These are phyloP conservation scores for Aphanomyces invadans DNA, from an alignment of 352 stramenopile species.

Conservation along the genomic window DNA sequence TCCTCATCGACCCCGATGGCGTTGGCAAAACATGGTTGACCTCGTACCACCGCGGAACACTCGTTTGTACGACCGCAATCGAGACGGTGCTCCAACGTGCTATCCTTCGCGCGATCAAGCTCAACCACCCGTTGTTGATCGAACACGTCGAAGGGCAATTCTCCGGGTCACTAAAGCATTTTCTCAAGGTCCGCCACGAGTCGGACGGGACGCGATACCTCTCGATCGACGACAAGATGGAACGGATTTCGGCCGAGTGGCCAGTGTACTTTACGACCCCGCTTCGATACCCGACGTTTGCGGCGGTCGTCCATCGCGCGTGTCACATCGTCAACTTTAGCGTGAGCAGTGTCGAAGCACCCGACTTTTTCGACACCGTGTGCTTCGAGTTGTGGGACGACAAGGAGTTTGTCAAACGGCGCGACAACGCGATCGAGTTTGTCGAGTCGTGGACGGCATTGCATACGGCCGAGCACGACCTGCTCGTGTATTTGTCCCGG, in stretches of 20 bases:
- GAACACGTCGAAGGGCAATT: slow-evolving; percentile 12
- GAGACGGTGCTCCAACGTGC: not conserved
- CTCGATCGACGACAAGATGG: not conserved
- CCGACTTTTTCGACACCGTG: not conserved
- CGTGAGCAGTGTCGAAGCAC: not conserved
- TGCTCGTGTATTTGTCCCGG: not conserved
- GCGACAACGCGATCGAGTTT: not conserved
- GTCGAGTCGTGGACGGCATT: not conserved
- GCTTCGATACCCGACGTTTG: not conserved
- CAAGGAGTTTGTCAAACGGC: not conserved
- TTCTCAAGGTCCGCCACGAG: not conserved
- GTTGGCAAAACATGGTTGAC: slow-evolving; percentile 8
- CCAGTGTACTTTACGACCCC: slow-evolving; percentile 1
- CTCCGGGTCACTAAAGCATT: not conserved
- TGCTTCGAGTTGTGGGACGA: slow-evolving; percentile 10
- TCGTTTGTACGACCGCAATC: not conserved
- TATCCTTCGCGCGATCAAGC: slow-evolving; percentile 4
- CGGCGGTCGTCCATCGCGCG: not conserved
- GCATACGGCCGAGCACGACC: not conserved
- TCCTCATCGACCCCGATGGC: slow-evolving; percentile 9
- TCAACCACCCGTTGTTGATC: not conserved
- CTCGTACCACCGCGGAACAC: not conserved
- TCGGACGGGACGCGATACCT: not conserved
- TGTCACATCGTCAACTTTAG: slow-evolving; percentile 16
- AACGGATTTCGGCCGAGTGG: not conserved